Evolutionary conservation across 2,329 filamentous ascomycete genomes (phyloP).

Genomic region (Trichoderma pleuroti): DNA sequence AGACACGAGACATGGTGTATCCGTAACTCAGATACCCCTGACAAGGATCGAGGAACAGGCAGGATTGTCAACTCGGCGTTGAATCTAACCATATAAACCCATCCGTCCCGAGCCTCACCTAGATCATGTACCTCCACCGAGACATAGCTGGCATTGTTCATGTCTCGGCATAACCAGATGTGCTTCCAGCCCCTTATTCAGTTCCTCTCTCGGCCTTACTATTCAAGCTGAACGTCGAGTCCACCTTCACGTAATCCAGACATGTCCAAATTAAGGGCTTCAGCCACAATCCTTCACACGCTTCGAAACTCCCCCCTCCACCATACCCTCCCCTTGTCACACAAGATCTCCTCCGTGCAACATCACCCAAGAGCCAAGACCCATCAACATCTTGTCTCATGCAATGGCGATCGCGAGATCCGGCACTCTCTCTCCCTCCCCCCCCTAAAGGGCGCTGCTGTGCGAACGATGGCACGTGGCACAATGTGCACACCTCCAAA

Average conservation of each 20-base stretch:
- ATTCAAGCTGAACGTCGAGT: not conserved
- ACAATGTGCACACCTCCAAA: slow-evolving; percentile 14
- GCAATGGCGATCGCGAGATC: slow-evolving; percentile 8
- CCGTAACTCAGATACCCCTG: slow-evolving; percentile 1
- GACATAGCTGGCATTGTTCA: not conserved
- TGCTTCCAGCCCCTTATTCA: not conserved
- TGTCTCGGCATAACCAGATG: slow-evolving; percentile 4
- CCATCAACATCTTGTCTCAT: slow-evolving; percentile 10
- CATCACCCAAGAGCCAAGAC: not conserved
- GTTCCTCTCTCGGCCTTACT: not conserved
- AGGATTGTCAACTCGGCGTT: not conserved
- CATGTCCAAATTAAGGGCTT: slow-evolving; percentile 15
- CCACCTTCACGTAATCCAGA: not conserved
- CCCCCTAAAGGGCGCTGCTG: not conserved
- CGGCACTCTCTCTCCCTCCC: slow-evolving; percentile 2
- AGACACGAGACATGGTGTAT: slow-evolving; percentile 15
- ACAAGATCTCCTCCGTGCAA: slow-evolving; percentile 17
- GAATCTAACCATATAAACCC: not conserved
- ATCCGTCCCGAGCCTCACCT: not conserved
- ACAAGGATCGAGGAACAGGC: not conserved
- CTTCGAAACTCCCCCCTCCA: not conserved
- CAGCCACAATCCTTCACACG: slow-evolving; percentile 12
- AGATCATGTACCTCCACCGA: not conserved
- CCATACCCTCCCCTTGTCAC: not conserved
- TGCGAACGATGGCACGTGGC: slow-evolving; percentile 7